Percentiles rank a stretch among this genome's conserved stretches.
Evolutionary conservation across 495 filamentous ascomycete species (phyloP).

Genomic region (Talaromyces wortmannii): DNA sequence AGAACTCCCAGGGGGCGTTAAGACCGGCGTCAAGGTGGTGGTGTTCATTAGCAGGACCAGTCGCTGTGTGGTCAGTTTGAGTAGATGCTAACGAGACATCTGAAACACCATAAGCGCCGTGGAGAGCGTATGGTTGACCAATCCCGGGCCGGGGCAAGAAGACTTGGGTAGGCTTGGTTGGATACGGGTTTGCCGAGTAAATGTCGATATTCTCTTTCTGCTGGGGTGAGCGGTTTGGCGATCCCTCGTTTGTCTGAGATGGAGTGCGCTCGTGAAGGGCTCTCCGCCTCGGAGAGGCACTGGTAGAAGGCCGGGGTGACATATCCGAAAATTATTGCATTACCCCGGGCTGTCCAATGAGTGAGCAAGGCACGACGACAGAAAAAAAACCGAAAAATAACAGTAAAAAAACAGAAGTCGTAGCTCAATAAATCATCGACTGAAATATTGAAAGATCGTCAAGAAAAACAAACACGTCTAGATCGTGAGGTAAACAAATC

Average conservation of each 20-base stretch:
- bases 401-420: neutral
- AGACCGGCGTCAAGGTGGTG: neutral
- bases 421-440: neutral
- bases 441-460: neutral
- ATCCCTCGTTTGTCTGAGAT: constrained; percentile 41
- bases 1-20: constrained; percentile 29
- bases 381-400: neutral
- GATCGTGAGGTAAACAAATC: neutral
- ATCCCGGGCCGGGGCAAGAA: constrained; percentile 39
- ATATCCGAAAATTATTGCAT: neutral
- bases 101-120: constrained; percentile 16
- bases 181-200: constrained; percentile 40
- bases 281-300: constrained; percentile 31
- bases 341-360: neutral
- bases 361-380: neutral
- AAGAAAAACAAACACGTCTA: neutral
- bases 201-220: constrained; percentile 31
- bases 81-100: constrained; percentile 3
- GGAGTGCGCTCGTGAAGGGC: constrained; percentile 46
- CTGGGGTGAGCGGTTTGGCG: constrained; percentile 25
- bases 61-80: constrained; percentile 6
- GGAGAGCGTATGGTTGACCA: constrained; percentile 27
- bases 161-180: constrained; percentile 46
- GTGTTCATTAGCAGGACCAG: neutral
- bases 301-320: constrained; percentile 17